A percentile compares a stretch with the other conserved stretches of the same genome.
These are phyloP conservation scores for Gossypium ekmanianum DNA, from an alignment of 345 rosid species.

Conservation along the genomic window DNA sequence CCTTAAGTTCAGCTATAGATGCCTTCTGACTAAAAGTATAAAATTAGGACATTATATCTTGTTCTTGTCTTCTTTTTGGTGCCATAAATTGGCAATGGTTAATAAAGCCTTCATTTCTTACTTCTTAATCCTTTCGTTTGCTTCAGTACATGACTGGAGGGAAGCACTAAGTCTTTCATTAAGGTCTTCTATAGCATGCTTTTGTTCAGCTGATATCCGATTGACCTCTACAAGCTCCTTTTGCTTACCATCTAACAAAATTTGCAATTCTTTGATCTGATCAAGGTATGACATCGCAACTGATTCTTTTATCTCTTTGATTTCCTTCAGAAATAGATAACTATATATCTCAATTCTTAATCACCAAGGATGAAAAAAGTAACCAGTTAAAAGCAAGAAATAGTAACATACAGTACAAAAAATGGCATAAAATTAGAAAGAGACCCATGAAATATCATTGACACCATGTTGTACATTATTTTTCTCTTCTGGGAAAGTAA, in stretches of 20 bases:
- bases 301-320: slow-evolving; percentile 60
- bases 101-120: slow-evolving; percentile 22
- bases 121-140: slow-evolving; percentile 82
- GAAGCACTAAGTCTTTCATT: slow-evolving; percentile 76
- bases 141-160: slow-evolving; percentile 76
- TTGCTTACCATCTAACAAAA: slow-evolving; percentile 46
- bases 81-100: background rate
- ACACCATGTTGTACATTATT: background rate
- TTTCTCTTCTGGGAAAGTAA: background rate
- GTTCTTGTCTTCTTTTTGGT: background rate
- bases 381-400: background rate
- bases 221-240: slow-evolving; percentile 54
- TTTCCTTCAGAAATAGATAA: slow-evolving; percentile 52
- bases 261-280: slow-evolving; percentile 53
- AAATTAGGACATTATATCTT: background rate
- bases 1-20: slow-evolving; percentile 69
- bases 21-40: slow-evolving; percentile 65
- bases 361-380: slow-evolving; percentile 2
- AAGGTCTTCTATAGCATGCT: slow-evolving; percentile 73
- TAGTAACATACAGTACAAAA: background rate
- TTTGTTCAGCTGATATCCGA: slow-evolving; percentile 69
- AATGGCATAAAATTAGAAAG: slow-evolving; percentile 2
- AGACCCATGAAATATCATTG: background rate
- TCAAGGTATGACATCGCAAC: slow-evolving; percentile 43
- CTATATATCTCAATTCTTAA: background rate